Evolutionary conservation across 2,329 filamentous ascomycete species (phyloP), one percentile per base, ranked within the genome.

Genomic region (Zasmidium citrigriseum): DNA sequence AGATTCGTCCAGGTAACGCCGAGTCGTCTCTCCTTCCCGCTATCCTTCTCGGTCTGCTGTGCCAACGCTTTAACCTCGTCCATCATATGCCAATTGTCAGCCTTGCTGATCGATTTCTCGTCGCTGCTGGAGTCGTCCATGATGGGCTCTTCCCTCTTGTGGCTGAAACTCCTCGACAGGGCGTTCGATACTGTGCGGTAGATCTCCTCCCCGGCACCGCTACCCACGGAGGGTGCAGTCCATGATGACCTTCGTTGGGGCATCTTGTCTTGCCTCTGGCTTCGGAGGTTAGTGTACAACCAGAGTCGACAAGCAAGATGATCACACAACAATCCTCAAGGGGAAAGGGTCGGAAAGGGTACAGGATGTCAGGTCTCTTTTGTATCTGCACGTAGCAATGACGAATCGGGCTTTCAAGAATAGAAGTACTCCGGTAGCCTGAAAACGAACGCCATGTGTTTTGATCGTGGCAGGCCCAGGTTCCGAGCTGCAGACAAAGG

Each of bases 1-100:
- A 90, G 77, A 58, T 86, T 77, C 61, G 81, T 78, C 85, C 86
- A 90, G 1, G 87, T 86, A 0, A 90, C 79, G 21, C 88, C 88
- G 1, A 89, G 78, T 65, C 81, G 75, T 38, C 81, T 77, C 9
- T 74, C 70, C 24, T 78, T 81, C 58, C 80, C 75, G 2, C 78
- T 78, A 3, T 81, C 80, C 2, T 75, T 73, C 18, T 75, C 66
- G 18, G 82, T 77, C 12, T 78, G 76, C 22, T 78, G 73, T 4
- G 76, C 72, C 51, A 76, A 73, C 3, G 74, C 73, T 46, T 78
- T 75, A 23, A 85, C 71, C 62, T 80, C 78, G 14, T 77, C 72
- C 69, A 83, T 81, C 63, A 85, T 65, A 5, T 70, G 63, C 82
- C 82, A 84, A 53, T 80, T 73, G n/a, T 76, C 72, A 29, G 72